Evolutionary conservation across 2,329 filamentous ascomycete genomes (phyloP), one percentile per base, ranked within the genome.

Genomic region (Colletotrichum godetiae): DNA sequence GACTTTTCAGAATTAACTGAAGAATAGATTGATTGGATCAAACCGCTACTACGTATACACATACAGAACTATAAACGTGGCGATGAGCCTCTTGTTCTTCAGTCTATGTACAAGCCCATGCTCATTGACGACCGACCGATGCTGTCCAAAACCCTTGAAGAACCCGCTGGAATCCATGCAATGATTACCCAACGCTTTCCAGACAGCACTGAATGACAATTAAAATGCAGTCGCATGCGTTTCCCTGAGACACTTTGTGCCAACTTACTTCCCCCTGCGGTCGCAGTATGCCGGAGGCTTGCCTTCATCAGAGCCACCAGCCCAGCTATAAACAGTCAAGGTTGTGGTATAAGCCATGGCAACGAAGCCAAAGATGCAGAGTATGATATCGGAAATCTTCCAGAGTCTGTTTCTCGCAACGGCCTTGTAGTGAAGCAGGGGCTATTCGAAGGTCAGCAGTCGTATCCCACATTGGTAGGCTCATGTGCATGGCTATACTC

Each of bases 291-390:
- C 87, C 0, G 89, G 89, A 8, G 82, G 77, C 70, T 80, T 81
- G 15, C 86, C 84, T 15, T 83, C 83, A 1, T 79, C 81, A 0
- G 82, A 78, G 5, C 91, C 90, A 63, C 86, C 88, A 7, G 94
- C 90, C 97, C 97, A 99, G 82, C 94, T 97, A 80, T 92, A 89
- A 60, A 98, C 86, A 0, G 97, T 99, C 78, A 98, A 86, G 46
- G 89, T 88, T 0, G 97, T 98, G 0, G 97, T 98, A 82, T 99
- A 99, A 6, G 90, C 90, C 93, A 98, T 99, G 77, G 94, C 94
- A 22, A 95, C 82, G 66, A 95, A 84, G 8, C 97, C 97, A 78
- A 98, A 95, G 70, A 95, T 85, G 78, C 94, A 93, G 46, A 99
- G 90, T 0, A 86, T 76, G 53, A 98, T 86, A 78, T 99, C 96